Evolutionary conservation across 441 rosid species (phyloP), one percentile per base, ranked within the genome.

Genomic region (Populus hybrid): DNA sequence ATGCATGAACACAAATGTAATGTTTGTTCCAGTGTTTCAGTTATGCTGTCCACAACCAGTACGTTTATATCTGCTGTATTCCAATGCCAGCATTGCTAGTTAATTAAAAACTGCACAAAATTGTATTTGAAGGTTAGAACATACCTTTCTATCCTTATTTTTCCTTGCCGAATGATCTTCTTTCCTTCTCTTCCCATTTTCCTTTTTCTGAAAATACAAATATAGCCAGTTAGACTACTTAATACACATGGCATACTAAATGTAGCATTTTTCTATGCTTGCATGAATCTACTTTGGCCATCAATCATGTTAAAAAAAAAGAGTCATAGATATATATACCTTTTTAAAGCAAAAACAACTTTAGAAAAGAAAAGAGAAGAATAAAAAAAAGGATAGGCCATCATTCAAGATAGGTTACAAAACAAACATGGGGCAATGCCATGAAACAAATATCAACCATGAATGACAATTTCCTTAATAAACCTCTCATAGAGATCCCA

Each of bases 81-180:
- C 64, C 18, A 46, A 61, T 16, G 67, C 38, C 34, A 68, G 66
- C 64, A 42, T 42, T 73, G 20, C 23, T 34, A 69, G 65, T 28
- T 10, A 54, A 54, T 50, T 57, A 71, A 12, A 76, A 26, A 59
- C 34, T 57, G 40, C 28, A 63, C 11, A 63, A 70, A 42, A 78
- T 8, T 26, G 67, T 26, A 74, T 1, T 67, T 59, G 12, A 38
- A 69, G 12, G 23, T 76, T 72, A 72, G 18, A 72, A 67, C 77
- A 77, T 89, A 94, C 98, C 89, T 88, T 91, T 83, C 88, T 88
- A 78, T 94, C 98, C 84, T 89, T 94, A 76, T 82, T 91, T 86
- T 90, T 92, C 89, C 95, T 85, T 61, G 93, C 85, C 20, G 96
- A 87, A 85, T 88, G 95, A 42, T 94, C 97, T 65, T 94, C 98